phyloP scores from a whole-genome alignment of 768 basidiomycete genomes.

The Cubamyces sp. region DNA sequence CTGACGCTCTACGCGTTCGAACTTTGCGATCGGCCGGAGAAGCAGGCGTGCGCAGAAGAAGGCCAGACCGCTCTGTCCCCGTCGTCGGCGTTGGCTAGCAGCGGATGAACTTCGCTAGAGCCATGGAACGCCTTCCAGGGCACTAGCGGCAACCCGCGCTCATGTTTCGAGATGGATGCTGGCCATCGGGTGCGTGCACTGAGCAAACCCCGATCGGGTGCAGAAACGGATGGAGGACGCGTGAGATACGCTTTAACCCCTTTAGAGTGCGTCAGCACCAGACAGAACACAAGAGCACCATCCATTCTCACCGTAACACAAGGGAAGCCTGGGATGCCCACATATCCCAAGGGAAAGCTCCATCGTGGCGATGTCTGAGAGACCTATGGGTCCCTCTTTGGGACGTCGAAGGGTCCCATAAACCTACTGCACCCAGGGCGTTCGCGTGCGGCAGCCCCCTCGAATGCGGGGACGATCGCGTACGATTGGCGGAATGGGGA shows the following conservation, averaged over 20 bases:
- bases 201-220: background rate
- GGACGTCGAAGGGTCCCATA: background rate
- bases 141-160: too few relatives aligned
- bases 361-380: background rate
- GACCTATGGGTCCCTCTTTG: background rate
- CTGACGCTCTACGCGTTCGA: too few relatives aligned
- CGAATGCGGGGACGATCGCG: slow-evolving; percentile 10
- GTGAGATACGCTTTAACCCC: slow-evolving; percentile 1
- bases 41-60: too few relatives aligned
- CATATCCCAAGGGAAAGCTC: background rate
- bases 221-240: background rate
- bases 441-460: slow-evolving; percentile 2
- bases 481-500: slow-evolving; percentile 6
- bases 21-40: too few relatives aligned
- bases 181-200: background rate
- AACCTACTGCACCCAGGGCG: background rate
- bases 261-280: background rate
- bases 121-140: too few relatives aligned
- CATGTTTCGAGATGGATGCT: background rate
- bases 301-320: background rate
- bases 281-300: background rate
- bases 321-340: background rate
- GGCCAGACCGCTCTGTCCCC: too few relatives aligned
- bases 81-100: too few relatives aligned
- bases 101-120: too few relatives aligned